Evolutionary conservation across 495 filamentous ascomycete species (phyloP), one percentile per base, ranked within the genome.

Genomic region (Patellaria atrata): DNA sequence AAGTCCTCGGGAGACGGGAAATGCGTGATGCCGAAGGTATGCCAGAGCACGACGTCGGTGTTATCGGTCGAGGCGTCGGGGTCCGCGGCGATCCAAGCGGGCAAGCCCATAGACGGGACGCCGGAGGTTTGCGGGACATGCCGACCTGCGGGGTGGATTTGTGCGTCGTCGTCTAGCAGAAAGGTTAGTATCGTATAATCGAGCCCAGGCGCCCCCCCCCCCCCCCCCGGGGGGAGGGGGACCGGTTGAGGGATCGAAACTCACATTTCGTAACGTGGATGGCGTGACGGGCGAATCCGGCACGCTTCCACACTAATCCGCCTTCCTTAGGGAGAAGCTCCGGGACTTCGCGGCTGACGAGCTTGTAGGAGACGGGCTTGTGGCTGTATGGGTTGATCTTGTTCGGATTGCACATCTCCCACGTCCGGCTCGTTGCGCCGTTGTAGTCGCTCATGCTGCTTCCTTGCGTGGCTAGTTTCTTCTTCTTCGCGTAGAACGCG

Each of bases 101-200:
- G 79, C 0, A 94, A 59, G 6, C 83, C 85, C 12, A 62, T 56
- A 0, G 81, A 79, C 3, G 82, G 82, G 43, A 83, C 79, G 49
- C 86, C 86, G 0, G 77, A 84, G 4, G 84, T 93, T 56, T 94
- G 86, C 0, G 86, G 86, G 1, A 94, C 86, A 64, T 94, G 86
- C 3, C 83, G 77, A 46, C 87, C 87, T 1, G 87, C 87, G 2
- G 87, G 86, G 59, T 87, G 80, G 45, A 93, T 69, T 65, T 94
- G 79, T 38, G 82, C 73, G 56, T 94, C 85, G 31, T 58, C 58
- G 54, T 93, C 83, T 85, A 35, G 15, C 19, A 13, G 39, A 27
- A n/a, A 24, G 17, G 32, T 33, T 31, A 38, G 11, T 30, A 5
- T 35, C 13, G 22, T 14, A 32, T 30, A 10, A n/a, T 11, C n/a